Conservation (phyloP, 805 yeast genomes). For the Candida xiaguanensis region DNA sequence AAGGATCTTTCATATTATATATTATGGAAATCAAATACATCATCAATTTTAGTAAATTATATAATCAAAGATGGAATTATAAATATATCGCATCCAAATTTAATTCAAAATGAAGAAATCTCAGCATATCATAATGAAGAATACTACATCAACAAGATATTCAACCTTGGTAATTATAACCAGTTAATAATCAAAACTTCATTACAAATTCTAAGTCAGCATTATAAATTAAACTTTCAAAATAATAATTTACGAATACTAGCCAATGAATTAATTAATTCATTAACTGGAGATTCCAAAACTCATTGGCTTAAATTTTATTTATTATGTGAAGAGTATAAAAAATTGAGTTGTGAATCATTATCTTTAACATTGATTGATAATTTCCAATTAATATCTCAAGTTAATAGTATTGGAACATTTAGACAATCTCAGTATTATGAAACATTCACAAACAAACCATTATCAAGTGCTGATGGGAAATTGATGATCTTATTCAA, state of each 20-base stretch:
- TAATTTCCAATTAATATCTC: conserved; percentile 17
- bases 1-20: conserved; percentile 24
- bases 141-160: conserved; percentile 43
- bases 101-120: conserved; percentile 12
- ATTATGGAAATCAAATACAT: conserved; percentile 64
- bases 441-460: conserved; percentile 19
- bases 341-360: conserved; percentile 57
- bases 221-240: neutral
- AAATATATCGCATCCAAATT: conserved; percentile 15
- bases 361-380: conserved; percentile 39
- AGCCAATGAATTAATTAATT: conserved; percentile 1
- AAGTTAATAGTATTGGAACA: conserved; percentile 32
- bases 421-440: conserved; percentile 30
- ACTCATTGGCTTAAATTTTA: conserved; percentile 68
- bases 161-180: conserved; percentile 49
- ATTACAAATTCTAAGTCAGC: conserved; percentile 21
- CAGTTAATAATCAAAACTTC: conserved; percentile 50
- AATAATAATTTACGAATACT: conserved; percentile 6
- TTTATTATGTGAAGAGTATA: conserved; percentile 68
- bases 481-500: conserved; percentile 19
- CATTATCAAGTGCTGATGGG: conserved; percentile 10
- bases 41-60: conserved; percentile 40
- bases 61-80: conserved; percentile 13
- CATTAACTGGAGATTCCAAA: conserved; percentile 27
- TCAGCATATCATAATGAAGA: conserved; percentile 28